Evolutionary conservation across 2,329 filamentous ascomycete species (phyloP).

Genomic region (Aspergillus japonicus): DNA sequence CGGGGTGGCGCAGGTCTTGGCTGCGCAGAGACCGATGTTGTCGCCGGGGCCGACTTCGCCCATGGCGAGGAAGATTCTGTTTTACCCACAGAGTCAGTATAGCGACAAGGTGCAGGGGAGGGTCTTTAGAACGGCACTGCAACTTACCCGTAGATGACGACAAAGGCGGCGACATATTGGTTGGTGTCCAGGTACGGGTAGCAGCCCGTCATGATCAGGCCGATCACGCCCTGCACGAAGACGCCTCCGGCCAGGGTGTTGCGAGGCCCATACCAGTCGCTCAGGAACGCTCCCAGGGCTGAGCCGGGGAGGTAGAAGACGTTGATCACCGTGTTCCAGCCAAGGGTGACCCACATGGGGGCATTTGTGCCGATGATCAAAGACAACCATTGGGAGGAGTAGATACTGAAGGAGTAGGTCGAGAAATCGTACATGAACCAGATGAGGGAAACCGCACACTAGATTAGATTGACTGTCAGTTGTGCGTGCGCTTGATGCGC

Average conservation of each 20-base stretch:
- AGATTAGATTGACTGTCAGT: background rate
- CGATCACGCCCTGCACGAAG: conserved; percentile 69
- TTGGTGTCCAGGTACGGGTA: conserved; percentile 69
- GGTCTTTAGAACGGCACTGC: too few species aligned
- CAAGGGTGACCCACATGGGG: conserved; percentile 74
- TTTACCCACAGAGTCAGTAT: too few species aligned
- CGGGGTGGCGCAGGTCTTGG: conserved; percentile 83
- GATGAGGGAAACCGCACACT: conserved; percentile 65
- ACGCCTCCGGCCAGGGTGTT: conserved; percentile 72
- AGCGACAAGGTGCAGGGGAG: too few species aligned
- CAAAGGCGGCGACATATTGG: conserved; percentile 69
- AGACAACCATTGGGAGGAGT: conserved; percentile 62
- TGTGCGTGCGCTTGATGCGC: too few species aligned
- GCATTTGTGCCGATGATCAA: conserved; percentile 62
- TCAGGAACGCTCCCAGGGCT: conserved; percentile 71
- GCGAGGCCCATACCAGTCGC: conserved; percentile 76
- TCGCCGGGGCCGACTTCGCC: conserved; percentile 84
- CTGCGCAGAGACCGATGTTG: conserved; percentile 84
- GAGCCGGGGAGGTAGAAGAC: conserved; percentile 86
- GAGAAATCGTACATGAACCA: conserved; percentile 92
- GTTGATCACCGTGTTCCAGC: conserved; percentile 87
- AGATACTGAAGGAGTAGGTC: conserved; percentile 81
- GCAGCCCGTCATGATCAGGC: conserved; percentile 83
- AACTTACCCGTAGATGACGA: conserved; percentile 67
- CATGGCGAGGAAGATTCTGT: conserved; percentile 67